These are phyloP conservation scores for Chloris gayana DNA, from an alignment of 176 grass and related monocot species.

Conservation along the genomic window DNA sequence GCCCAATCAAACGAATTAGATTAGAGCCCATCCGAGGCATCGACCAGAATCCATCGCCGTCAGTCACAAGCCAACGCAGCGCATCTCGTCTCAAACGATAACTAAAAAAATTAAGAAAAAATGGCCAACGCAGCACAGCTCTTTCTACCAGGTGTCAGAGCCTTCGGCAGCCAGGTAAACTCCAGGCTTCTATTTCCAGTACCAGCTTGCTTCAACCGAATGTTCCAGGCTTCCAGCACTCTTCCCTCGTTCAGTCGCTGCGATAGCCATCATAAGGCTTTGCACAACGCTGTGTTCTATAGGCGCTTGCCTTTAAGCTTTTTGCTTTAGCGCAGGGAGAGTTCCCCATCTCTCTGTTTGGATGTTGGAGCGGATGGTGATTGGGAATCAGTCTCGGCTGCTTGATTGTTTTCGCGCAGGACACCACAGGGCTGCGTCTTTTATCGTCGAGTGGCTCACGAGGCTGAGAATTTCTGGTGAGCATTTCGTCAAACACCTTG, in stretches of 20 bases:
- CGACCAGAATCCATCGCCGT: background rate
- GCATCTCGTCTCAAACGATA: background rate
- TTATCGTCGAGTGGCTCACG: background rate
- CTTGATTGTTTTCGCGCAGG: background rate
- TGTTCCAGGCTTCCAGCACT: background rate
- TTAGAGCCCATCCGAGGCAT: background rate
- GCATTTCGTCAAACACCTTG: constrained; percentile 27
- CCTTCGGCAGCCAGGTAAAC: background rate
- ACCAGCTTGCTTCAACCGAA: background rate
- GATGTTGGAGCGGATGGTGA: constrained; percentile 8
- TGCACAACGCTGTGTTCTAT: background rate
- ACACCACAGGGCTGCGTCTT: background rate
- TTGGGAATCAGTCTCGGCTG: background rate
- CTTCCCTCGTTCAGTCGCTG: background rate
- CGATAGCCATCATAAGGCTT: background rate
- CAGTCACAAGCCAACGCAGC: background rate
- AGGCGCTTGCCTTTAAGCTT: too few relatives aligned
- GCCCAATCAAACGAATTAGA: background rate
- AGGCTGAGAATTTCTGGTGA: background rate
- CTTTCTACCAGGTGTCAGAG: background rate
- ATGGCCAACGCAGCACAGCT: background rate
- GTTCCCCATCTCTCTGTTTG: background rate
- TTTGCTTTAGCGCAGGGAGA: background rate
- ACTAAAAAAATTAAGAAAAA: background rate
- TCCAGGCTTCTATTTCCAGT: background rate